Base-by-base conservation (phyloP, 805 yeast genomes). In the Scheffersomyces stipitis region DNA sequence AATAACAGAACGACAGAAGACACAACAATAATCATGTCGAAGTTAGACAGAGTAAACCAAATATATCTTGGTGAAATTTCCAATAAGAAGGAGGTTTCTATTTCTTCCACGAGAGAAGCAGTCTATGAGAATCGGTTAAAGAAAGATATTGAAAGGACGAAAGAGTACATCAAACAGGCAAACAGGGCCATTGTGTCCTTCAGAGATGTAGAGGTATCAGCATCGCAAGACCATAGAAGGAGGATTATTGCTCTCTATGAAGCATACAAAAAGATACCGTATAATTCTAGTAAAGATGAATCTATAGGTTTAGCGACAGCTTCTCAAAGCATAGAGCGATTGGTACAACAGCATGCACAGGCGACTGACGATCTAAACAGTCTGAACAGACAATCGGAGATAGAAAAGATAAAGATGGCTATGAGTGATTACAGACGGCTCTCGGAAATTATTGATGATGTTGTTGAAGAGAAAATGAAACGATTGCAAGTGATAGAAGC, bases 221-320 rank as follows among this genome's bases (percentile, higher is more conserved):
- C n/a, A 18, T 23, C 41, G 32, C 10, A 31, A 31, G n/a, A 28
- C 4, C 17, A 13, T 14, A 45, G 47, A 29, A 35, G 36, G 18
- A 36, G 43, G 10, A 40, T 55, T 4, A 37, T 51, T 22, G 63
- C 62, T 4, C 38, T 51, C 13, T 37, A 40, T 22, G 48, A 46
- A 5, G 28, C 52, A 8, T 53, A 46, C 31, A 36, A 38, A 4
- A 51, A 41, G 16, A 33, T 62, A 2, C 56, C 62, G 2, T 62
- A 51, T 33, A 37, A 43, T 13, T 56, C 60, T 3, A 58, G 49
- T 26, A 59, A 58, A 38, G 54, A 52, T 33, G 66, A 60, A 26
- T 56, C 54, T 13, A 52, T 61, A 15, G 54, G 52, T 4, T 48
- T 52, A 12, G 60, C 62, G 12, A 39, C 53, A 9, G 56, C 66